These are phyloP conservation scores for Podila minutissima DNA, from an alignment of 192 early-diverging fungal genomes.

Conservation along the genomic window DNA sequence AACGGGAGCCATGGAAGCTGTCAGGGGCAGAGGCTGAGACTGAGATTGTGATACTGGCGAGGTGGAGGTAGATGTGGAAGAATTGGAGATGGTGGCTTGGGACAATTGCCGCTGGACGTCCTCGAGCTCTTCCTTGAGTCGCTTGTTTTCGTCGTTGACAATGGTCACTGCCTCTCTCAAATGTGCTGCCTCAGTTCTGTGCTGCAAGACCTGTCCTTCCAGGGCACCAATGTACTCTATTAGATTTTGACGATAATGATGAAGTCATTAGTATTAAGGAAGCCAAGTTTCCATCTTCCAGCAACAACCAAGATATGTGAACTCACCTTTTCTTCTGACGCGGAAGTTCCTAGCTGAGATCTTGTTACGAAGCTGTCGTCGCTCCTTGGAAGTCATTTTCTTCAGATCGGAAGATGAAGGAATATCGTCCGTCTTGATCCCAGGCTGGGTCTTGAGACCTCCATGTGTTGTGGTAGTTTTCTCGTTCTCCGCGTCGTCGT, in stretches of 20 bases:
- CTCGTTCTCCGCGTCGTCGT: conserved; percentile 1
- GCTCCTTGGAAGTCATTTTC: conserved; percentile 76
- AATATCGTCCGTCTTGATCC: conserved; percentile 47
- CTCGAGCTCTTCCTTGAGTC: conserved; percentile 37
- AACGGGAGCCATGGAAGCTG: background rate
- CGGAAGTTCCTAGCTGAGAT: conserved; percentile 88
- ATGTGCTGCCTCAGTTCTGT: conserved; percentile 40
- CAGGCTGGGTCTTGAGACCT: conserved; percentile 38
- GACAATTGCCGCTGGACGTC: conserved; percentile 15
- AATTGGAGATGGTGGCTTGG: conserved; percentile 10
- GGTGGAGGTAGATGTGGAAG: background rate
- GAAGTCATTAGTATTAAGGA: background rate
- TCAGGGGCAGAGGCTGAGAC: background rate
- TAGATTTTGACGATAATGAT: background rate
- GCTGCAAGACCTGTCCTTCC: conserved; percentile 44
- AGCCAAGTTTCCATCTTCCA: background rate
- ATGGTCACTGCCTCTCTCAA: conserved; percentile 34
- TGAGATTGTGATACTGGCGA: background rate
- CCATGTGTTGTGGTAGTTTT: conserved; percentile 22
- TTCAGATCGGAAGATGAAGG: conserved; percentile 61
- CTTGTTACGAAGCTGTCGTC: conserved; percentile 87
- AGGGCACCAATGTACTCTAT: conserved; percentile 39
- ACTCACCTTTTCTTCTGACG: conserved; percentile 77
- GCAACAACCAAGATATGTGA: background rate
- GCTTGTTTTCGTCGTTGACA: conserved; percentile 38